Base-by-base conservation (phyloP, 192 early-diverging fungal species). In the Powellomyces hirtus region DNA sequence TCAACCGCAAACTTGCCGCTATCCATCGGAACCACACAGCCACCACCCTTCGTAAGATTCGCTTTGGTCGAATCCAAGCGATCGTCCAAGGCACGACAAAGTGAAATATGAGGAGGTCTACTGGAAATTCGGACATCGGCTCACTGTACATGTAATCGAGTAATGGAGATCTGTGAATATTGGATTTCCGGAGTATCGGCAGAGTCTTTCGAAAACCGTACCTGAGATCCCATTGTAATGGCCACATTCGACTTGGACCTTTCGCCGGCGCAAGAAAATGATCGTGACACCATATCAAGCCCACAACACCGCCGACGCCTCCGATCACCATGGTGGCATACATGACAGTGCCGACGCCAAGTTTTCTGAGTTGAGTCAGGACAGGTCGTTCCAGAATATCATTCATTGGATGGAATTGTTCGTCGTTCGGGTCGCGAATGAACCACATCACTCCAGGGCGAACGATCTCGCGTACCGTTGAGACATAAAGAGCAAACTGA, bases 391-490 rank as follows among this genome's bases (percentile, higher is more conserved):
- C 91, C 2, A 95, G 67, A 37, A 98, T 94, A 66, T 99, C 97
- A 56, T 90, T 87, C 65, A 99, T 91, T 5, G 95, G 93, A 70
- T 94, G 89, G 73, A 96, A 96, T 34, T 92, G 88, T 22, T 94
- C 92, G 71, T 99, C 97, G 51, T 92, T 95, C 1, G 95, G 96
- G 68, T 99, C 96, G 45, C 95, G 88, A 59, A 99, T 93, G 71
- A 98, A 98, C 97, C 97, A 99, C 84, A 99, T 85, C 27, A 97
- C 92, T 20, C 97, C 97, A 1, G 91, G 90, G 0, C 97, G 88
- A 31, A 97, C 86, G 20, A 95, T 81, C 40, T 90, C 84, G 31
- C 95, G 84, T 34, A 92, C 91, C 18, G 88, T 78, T 20, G 88
- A 71, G 2, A 99, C 89, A 73, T 95, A 95, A 6, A 88, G 78